Percentiles rank a stretch among this genome's conserved stretches.
These are phyloP conservation scores for Aspergillus puulaauensis DNA, from an alignment of 2,329 filamentous ascomycete genomes.

Conservation along the genomic window DNA sequence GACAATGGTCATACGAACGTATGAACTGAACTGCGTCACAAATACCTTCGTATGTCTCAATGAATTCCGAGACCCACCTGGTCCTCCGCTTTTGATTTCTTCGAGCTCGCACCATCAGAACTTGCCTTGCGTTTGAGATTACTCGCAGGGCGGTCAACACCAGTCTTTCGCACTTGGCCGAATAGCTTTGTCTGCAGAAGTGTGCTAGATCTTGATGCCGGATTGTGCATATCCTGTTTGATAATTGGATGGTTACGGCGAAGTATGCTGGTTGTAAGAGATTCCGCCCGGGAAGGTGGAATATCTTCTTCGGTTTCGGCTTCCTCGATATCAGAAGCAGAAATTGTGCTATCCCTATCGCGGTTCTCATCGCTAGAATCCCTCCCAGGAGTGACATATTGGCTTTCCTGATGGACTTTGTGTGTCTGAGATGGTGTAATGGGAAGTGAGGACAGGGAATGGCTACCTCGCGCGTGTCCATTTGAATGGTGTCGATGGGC, in stretches of 20 bases:
- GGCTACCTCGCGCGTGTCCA: conserved; percentile 71
- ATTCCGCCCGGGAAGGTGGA: conserved; percentile 73
- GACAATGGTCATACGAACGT: not conserved
- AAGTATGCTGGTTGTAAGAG: conserved; percentile 72
- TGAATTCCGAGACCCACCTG: conserved; percentile 55
- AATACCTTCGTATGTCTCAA: conserved; percentile 40
- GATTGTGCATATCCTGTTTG: conserved; percentile 37
- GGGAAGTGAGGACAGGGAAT: conserved; percentile 82
- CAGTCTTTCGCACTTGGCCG: conserved; percentile 60
- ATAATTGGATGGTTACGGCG: conserved; percentile 54
- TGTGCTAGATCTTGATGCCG: conserved; percentile 45
- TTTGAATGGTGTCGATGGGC: conserved; percentile 49
- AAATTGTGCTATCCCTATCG: conserved; percentile 84
- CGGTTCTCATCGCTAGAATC: conserved; percentile 53
- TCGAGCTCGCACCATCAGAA: conserved; percentile 40
- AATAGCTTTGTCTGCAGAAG: conserved; percentile 64
- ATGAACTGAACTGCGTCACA: conserved; percentile 10
- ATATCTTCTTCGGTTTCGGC: conserved; percentile 64
- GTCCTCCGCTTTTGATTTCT: conserved; percentile 52
- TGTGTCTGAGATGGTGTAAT: conserved; percentile 66
- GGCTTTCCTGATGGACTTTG: conserved; percentile 49
- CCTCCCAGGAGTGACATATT: conserved; percentile 59
- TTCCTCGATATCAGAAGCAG: conserved; percentile 58
- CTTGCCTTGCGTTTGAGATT: conserved; percentile 42
- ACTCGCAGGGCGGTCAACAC: conserved; percentile 35